Evolutionary conservation across 805 yeast species (phyloP).

Genomic region (Yamadazyma akitaensis): DNA sequence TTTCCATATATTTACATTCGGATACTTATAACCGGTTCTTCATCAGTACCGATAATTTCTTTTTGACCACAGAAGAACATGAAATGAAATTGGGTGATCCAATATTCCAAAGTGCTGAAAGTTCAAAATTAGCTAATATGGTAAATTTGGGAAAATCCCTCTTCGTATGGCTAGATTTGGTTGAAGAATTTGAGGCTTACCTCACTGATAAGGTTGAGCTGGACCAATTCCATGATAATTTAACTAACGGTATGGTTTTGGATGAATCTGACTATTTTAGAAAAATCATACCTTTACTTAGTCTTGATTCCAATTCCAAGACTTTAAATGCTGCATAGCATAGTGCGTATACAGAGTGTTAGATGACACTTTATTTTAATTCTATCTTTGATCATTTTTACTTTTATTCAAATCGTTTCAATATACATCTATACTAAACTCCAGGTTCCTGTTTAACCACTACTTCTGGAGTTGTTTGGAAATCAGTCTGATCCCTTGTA

Average conservation of each 20-base stretch:
- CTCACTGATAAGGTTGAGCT: constrained; percentile 28
- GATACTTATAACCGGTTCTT: constrained; percentile 29
- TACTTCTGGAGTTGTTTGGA: neutral
- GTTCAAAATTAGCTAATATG: constrained; percentile 16
- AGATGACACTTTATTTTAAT: neutral
- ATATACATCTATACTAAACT: neutral
- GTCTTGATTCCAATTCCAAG: constrained; percentile 32
- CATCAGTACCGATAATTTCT: constrained; percentile 29
- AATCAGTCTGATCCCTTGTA: neutral
- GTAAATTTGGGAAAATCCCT: constrained; percentile 44
- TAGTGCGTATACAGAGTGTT: too few species aligned
- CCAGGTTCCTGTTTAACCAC: constrained; percentile 1
- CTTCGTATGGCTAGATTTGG: constrained; percentile 49
- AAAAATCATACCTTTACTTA: constrained; percentile 37
- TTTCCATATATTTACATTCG: constrained; percentile 30
- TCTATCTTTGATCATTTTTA: neutral
- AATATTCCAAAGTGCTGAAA: neutral
- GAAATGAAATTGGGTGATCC: constrained; percentile 3
- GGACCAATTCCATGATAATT: constrained; percentile 19
- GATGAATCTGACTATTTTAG: constrained; percentile 34
- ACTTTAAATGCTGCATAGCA: constrained; percentile 27
- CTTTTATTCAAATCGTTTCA: neutral
- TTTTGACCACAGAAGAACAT: constrained; percentile 13
- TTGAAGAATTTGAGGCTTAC: constrained; percentile 46
- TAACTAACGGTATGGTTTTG: constrained; percentile 5